Percentiles rank a stretch among this genome's conserved stretches.
Conservation (phyloP, 331 rosid genomes). For the Prunus yedoensis region DNA sequence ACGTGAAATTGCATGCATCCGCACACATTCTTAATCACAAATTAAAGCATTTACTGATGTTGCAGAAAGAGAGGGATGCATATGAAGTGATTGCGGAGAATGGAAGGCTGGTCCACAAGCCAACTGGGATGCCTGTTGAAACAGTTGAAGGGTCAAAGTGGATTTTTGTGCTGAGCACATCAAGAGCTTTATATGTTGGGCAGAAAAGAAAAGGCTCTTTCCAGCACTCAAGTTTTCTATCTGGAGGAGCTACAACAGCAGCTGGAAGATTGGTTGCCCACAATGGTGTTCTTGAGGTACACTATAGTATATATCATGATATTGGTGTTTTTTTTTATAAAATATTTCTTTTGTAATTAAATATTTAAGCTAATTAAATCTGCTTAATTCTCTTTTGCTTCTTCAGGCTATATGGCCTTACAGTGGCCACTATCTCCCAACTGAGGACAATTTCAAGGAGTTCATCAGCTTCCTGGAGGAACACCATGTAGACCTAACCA, state of each 20-base stretch:
- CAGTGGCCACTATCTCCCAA: slow-evolving; percentile 92
- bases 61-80: slow-evolving; percentile 71
- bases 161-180: slow-evolving; percentile 87
- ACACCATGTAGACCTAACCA: slow-evolving; percentile 57
- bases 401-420: slow-evolving; percentile 92
- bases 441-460: slow-evolving; percentile 67
- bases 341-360: too few species aligned
- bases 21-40: background rate
- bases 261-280: slow-evolving; percentile 83
- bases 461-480: slow-evolving; percentile 67
- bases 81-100: slow-evolving; percentile 60
- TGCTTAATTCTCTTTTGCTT: background rate
- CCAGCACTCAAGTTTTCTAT: slow-evolving; percentile 86
- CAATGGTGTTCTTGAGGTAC: slow-evolving; percentile 65
- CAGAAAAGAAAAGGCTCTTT: slow-evolving; percentile 73
- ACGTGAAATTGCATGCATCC: background rate
- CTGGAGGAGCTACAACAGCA: slow-evolving; percentile 80
- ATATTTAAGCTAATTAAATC: background rate
- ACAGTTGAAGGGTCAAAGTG: slow-evolving; percentile 73
- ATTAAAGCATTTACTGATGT: background rate
- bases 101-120: slow-evolving; percentile 59
- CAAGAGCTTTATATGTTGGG: slow-evolving; percentile 65
- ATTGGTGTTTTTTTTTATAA: too few species aligned
- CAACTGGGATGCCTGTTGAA: slow-evolving; percentile 39
- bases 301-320: background rate